Conservation (phyloP, 306 rosid species). For the Ceratonia siliqua region DNA sequence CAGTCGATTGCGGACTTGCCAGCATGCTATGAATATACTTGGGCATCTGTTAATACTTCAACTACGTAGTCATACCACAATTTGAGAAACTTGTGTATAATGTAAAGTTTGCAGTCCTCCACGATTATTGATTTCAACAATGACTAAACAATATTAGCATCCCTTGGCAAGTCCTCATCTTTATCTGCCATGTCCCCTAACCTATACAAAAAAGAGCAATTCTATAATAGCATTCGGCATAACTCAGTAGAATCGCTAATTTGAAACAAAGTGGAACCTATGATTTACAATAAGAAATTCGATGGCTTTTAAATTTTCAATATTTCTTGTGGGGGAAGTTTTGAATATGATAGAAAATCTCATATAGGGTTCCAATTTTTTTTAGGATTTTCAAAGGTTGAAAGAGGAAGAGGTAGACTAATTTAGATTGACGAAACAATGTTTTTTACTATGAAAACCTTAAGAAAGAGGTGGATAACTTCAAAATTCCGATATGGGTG, state of each 20-base stretch:
- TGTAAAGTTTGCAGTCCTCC: slow-evolving; percentile 84
- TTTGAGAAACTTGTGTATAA: slow-evolving; percentile 83
- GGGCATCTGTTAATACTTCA: slow-evolving; percentile 85
- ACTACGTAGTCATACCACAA: slow-evolving; percentile 92
- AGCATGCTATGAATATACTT: slow-evolving; percentile 92
- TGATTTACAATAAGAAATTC: not conserved
- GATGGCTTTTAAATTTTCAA: not conserved
- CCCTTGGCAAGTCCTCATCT: slow-evolving; percentile 88
- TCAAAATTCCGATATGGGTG: no score
- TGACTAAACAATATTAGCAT: slow-evolving; percentile 76
- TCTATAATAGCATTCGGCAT: not conserved
- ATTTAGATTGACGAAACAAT: no score
- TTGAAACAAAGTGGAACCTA: not conserved
- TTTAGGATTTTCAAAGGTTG: no score
- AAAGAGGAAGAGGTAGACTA: no score
- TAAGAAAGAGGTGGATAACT: no score
- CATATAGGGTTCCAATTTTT: not conserved
- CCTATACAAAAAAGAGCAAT: not conserved
- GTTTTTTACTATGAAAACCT: no score
- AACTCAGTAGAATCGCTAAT: not conserved
- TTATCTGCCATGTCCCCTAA: slow-evolving; percentile 61
- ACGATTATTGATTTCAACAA: slow-evolving; percentile 89
- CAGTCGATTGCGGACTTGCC: slow-evolving; percentile 74
- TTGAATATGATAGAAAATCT: not conserved
- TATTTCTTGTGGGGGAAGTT: not conserved